A percentile compares a stretch with the other conserved stretches of the same genome.
Evolutionary conservation across 331 rosid species (phyloP).

Genomic region (Saraca asoca): DNA sequence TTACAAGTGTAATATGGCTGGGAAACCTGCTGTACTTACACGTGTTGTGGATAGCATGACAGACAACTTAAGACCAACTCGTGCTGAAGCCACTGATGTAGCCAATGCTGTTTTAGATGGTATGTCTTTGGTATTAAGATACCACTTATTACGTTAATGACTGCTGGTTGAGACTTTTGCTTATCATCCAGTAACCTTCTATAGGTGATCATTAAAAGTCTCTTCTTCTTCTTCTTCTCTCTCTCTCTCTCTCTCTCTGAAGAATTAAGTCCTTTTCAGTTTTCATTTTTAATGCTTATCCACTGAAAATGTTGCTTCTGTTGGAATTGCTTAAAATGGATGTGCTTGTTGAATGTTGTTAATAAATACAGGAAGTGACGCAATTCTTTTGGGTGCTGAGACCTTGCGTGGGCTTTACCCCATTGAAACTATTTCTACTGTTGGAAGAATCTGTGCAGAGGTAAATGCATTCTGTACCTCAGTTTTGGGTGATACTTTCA

Average conservation of each 20-base stretch:
- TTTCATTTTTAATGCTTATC: constrained; percentile 8
- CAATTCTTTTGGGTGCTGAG: constrained; percentile 98
- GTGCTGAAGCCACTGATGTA: constrained; percentile 99
- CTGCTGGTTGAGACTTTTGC: constrained; percentile 22
- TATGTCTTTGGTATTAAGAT: constrained; percentile 40
- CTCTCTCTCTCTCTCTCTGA: background rate
- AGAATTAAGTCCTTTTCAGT: background rate
- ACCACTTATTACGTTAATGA: constrained; percentile 19
- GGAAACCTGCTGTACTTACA: constrained; percentile 96
- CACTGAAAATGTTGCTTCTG: constrained; percentile 6
- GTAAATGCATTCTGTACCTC: constrained; percentile 40
- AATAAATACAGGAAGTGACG: constrained; percentile 82
- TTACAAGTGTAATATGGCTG: constrained; percentile 99
- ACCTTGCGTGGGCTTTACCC: constrained; percentile 96
- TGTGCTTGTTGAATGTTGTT: constrained; percentile 28
- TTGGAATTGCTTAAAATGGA: constrained; percentile 14
- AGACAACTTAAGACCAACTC: constrained; percentile 97
- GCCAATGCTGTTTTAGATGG: constrained; percentile 99
- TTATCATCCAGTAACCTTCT: constrained; percentile 12
- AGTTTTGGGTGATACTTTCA: constrained; percentile 21
- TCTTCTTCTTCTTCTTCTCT: background rate
- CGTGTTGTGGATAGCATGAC: constrained; percentile 99
- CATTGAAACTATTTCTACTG: constrained; percentile 84
- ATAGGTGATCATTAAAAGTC: constrained; percentile 2
- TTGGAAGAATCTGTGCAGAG: constrained; percentile 92